Base-by-base conservation (phyloP, 352 stramenopile species). In the Globisporangium yorkense region DNA sequence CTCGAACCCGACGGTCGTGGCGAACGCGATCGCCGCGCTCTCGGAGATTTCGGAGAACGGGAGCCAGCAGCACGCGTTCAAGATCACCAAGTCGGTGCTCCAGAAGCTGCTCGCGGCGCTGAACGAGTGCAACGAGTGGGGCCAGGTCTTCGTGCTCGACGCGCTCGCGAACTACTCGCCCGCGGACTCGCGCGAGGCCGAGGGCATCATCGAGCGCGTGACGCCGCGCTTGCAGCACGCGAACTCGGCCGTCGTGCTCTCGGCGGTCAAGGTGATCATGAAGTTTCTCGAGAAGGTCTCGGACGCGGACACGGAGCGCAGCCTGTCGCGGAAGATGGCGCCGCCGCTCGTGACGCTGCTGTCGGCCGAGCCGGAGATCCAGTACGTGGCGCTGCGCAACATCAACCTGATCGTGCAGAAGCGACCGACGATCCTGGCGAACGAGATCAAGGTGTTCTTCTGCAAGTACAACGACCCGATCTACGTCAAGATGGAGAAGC, bases 391-490 rank as follows among this genome's bases (percentile, higher is more conserved):
- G 41, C 70, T 99, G 58, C 80, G 97, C 44, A 99, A 99, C 79
- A 99, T 99, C 68, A 99, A 99, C 71, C 70, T 99, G 18, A 99
- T 99, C 71, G 97, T 99, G 31, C 97, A 99, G 68, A 99, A 99
- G 74, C 82, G 94, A 9, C 95, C 96, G 12, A 80, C 76, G 21
- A 99, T 99, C 61, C 72, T 99, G 15, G 88, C 98, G 57, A 97
- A 97, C 63, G 88, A 96, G 73, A 96, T 96, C 59, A 96, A 96
- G 71, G 87, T 95, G 9, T 92, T 99, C 75, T 99, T 99, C 66
- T 99, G 97, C 89, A 99, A 99, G 80, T 99, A 99, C 86, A 99
- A 99, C 79, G 97, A 99, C 77, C 97, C 97, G 52, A 92, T 94
- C 61, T 94, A 94, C 68, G 84, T 94, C 59, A 94, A 94, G 79